phyloP scores from a whole-genome alignment of 2,329 filamentous ascomycete species.

The Penicillium sp. region DNA sequence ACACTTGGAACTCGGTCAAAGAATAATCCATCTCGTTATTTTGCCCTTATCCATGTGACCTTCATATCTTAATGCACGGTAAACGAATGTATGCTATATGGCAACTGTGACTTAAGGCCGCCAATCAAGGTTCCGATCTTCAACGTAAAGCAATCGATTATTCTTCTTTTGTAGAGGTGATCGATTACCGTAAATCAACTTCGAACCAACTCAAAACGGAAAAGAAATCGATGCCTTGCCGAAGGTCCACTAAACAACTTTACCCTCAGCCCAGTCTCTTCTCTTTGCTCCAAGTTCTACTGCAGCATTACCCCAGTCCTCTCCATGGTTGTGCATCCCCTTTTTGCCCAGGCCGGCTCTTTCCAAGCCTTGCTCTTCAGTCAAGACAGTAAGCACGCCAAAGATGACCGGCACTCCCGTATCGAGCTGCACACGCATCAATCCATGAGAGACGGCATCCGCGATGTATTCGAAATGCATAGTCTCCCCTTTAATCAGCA shows the following conservation, averaged over 20 bases:
- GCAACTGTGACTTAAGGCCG: no score
- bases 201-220: no score
- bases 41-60: no score
- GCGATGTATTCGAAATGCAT: constrained; percentile 99
- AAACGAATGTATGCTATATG: no score
- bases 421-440: constrained; percentile 92
- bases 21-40: constrained; percentile 4
- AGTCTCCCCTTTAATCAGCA: constrained; percentile 95
- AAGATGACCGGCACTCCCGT: constrained; percentile 82
- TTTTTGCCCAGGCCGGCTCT: constrained; percentile 63
- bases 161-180: no score
- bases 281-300: constrained; percentile 90
- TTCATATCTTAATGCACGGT: no score
- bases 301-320: constrained; percentile 90
- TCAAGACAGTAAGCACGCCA: constrained; percentile 80
- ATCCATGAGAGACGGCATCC: constrained; percentile 76
- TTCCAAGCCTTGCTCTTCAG: constrained; percentile 74
- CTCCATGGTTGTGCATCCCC: constrained; percentile 75
- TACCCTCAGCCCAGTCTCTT: constrained; percentile 69
- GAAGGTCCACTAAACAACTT: constrained; percentile 36
- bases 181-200: no score
- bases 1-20: no score
- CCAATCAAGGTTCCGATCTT: no score
- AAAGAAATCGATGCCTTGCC: no score
- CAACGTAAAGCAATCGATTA: no score